These are phyloP conservation scores for Calonectria naviculata DNA, from an alignment of 2,329 filamentous ascomycete species.

Conservation along the genomic window DNA sequence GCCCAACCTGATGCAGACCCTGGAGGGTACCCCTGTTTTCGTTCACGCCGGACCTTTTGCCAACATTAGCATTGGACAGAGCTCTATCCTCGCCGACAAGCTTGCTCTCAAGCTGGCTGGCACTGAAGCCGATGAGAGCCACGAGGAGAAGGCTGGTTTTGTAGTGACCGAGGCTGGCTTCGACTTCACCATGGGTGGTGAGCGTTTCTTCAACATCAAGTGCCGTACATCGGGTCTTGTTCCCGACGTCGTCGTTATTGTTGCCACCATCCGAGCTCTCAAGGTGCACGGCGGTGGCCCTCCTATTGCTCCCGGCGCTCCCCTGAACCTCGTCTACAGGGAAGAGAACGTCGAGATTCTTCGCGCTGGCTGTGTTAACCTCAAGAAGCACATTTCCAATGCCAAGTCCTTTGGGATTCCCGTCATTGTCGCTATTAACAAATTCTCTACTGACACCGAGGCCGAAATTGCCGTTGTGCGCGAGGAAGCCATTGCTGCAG, in stretches of 20 bases:
- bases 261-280: constrained; percentile 93
- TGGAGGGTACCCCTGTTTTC: constrained; percentile 97
- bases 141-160: constrained; percentile 85
- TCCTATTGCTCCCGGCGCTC: constrained; percentile 87
- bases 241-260: constrained; percentile 93
- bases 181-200: constrained; percentile 99
- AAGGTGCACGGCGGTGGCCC: constrained; percentile 98
- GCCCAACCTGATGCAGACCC: constrained; percentile 97
- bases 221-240: constrained; percentile 93
- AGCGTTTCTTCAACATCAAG: constrained; percentile 99
- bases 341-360: constrained; percentile 95
- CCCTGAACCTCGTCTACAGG: constrained; percentile 89
- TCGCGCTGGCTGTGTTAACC: constrained; percentile 89
- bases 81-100: constrained; percentile 94
- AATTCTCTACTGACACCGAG: constrained; percentile 92
- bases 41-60: constrained; percentile 98
- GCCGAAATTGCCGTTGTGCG: constrained; percentile 90
- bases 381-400: constrained; percentile 95
- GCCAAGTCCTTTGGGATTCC: constrained; percentile 90
- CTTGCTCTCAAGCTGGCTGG: constrained; percentile 95
- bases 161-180: constrained; percentile 98
- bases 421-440: constrained; percentile 97
- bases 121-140: constrained; percentile 90
- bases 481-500: constrained; percentile 90
- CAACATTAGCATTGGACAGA: constrained; percentile 98